These are phyloP conservation scores for Saturnispora silvae DNA, from an alignment of 805 yeast genomes.

Conservation along the genomic window DNA sequence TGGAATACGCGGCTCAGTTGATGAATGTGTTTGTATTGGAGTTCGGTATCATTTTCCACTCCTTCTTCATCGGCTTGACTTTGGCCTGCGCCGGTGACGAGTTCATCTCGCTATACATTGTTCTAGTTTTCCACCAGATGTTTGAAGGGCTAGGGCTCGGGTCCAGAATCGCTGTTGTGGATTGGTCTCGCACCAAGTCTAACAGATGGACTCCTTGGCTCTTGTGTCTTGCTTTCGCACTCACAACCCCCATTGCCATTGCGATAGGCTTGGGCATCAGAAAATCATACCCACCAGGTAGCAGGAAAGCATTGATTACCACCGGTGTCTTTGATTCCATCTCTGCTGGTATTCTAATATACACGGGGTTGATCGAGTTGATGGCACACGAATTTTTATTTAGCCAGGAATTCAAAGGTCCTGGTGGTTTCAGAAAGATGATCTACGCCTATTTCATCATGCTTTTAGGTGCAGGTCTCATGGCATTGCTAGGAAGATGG, in stretches of 20 bases:
- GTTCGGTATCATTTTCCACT: constrained; percentile 75
- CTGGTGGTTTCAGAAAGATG: constrained; percentile 41
- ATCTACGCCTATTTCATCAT: constrained; percentile 40
- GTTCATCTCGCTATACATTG: constrained; percentile 61
- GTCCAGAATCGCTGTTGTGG: constrained; percentile 53
- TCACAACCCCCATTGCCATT: constrained; percentile 65
- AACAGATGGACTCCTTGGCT: constrained; percentile 46
- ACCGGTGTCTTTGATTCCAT: constrained; percentile 68
- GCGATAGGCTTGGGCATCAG: constrained; percentile 75
- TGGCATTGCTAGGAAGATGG: constrained; percentile 74
- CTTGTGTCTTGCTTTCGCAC: constrained; percentile 36
- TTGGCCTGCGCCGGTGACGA: constrained; percentile 72
- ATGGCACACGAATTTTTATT: constrained; percentile 69
- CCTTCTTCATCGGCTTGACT: constrained; percentile 70
- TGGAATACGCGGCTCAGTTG: constrained; percentile 43
- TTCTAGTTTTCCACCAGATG: constrained; percentile 63
- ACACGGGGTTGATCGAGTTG: constrained; percentile 68
- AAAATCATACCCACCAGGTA: constrained; percentile 45
- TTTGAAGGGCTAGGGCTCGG: constrained; percentile 86
- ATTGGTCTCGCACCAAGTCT: constrained; percentile 24
- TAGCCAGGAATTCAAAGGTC: constrained; percentile 54
- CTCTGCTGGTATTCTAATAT: constrained; percentile 68
- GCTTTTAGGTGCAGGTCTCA: constrained; percentile 61
- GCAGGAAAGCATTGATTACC: constrained; percentile 48
- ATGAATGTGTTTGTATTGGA: constrained; percentile 52